Evolutionary conservation across 1,284 basidiomycete species (phyloP).

Genomic region (Ceratobasidium sp.): DNA sequence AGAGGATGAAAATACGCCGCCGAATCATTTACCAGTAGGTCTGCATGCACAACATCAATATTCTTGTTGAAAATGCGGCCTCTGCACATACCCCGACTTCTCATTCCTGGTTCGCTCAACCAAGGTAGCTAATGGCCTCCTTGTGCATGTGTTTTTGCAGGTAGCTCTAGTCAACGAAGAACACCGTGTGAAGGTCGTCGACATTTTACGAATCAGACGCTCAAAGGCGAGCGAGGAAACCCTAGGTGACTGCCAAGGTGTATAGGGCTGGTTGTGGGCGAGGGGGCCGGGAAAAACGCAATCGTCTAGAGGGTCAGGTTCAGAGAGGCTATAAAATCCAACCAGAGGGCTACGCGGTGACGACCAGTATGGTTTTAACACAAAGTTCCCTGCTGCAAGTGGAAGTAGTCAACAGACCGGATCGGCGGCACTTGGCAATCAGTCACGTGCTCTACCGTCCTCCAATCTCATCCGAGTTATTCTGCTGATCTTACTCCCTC

Average conservation of each 20-base stretch:
- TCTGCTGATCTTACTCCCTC: too few species aligned
- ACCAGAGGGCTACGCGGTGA: not conserved
- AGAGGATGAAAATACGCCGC: not conserved
- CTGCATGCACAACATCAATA: not conserved
- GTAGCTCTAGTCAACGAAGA: not conserved
- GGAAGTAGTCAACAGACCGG: too few species aligned
- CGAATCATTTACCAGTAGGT: constrained; percentile 24
- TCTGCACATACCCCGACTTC: constrained; percentile 20
- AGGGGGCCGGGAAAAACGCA: not conserved
- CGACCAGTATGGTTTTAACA: too few species aligned
- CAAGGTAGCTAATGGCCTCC: constrained; percentile 17
- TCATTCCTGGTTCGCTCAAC: constrained; percentile 16
- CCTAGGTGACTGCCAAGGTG: not conserved
- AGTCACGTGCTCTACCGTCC: too few species aligned
- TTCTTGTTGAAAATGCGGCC: not conserved
- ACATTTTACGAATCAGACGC: constrained; percentile 14
- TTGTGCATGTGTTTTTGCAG: not conserved
- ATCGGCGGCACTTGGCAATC: too few species aligned
- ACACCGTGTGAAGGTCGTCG: not conserved
- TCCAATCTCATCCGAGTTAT: too few species aligned
- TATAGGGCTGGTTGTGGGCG: not conserved
- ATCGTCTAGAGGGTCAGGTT: not conserved
- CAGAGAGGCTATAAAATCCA: not conserved
- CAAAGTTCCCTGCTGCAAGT: too few species aligned
- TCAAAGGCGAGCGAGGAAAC: not conserved